Evolutionary conservation across 805 yeast species (phyloP).

Genomic region (Suhomyces vadensis): DNA sequence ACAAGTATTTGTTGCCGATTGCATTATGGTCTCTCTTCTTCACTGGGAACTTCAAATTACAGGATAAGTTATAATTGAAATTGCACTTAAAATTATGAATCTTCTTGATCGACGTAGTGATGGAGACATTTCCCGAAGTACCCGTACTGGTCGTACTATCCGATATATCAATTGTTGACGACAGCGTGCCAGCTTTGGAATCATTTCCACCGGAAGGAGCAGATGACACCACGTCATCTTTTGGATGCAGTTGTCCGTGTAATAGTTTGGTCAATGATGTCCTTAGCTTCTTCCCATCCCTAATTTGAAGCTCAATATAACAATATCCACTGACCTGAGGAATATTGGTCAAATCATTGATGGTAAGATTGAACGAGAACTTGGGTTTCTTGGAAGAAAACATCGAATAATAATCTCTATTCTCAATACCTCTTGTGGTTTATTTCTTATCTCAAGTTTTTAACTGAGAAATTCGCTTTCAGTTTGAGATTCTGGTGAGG

Average conservation of each 20-base stretch:
- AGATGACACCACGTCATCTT: not conserved
- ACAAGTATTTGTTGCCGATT: conserved; percentile 45
- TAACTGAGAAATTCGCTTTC: too few species aligned
- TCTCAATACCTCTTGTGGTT: too few species aligned
- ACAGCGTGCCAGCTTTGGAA: not conserved
- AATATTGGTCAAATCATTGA: conserved; percentile 75
- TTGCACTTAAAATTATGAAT: conserved; percentile 42
- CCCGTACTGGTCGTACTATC: conserved; percentile 6
- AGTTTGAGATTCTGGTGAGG: too few species aligned
- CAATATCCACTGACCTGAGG: conserved; percentile 78
- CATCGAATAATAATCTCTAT: too few species aligned
- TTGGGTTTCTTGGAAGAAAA: conserved; percentile 48
- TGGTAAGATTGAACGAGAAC: conserved; percentile 57
- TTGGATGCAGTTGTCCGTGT: conserved; percentile 9
- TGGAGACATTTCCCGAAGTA: conserved; percentile 24
- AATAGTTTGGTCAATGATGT: conserved; percentile 10
- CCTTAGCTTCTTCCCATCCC: conserved; percentile 43
- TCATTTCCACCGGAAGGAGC: not conserved
- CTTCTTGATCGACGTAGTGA: conserved; percentile 32
- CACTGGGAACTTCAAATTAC: conserved; percentile 42
- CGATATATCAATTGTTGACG: not conserved
- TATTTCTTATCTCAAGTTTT: too few species aligned
- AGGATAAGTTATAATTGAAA: conserved; percentile 35
- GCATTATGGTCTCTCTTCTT: conserved; percentile 37
- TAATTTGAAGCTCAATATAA: conserved; percentile 61